phyloP scores from a whole-genome alignment of 345 rosid species.

The Orychophragmus violaceus region DNA sequence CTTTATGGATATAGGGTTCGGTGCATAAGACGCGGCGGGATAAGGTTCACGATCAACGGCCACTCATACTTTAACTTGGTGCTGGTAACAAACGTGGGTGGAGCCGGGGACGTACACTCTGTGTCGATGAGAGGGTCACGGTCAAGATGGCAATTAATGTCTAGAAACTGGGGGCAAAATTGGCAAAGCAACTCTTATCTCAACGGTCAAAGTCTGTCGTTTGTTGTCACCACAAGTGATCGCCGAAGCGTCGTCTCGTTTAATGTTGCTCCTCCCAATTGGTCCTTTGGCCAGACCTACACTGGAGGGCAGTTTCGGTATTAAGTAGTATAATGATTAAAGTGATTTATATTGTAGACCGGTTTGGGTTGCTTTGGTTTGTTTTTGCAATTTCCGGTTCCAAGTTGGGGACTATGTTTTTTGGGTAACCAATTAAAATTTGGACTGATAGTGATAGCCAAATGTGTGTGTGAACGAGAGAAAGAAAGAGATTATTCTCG shows the following conservation, averaged over 20 bases:
- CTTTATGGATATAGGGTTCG: slow-evolving; percentile 50
- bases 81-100: slow-evolving; percentile 65
- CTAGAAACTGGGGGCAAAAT: slow-evolving; percentile 85
- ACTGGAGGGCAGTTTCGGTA: slow-evolving; percentile 52
- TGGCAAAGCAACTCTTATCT: slow-evolving; percentile 78
- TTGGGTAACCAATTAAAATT: slow-evolving; percentile 17
- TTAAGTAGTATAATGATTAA: neutral
- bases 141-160: slow-evolving; percentile 61
- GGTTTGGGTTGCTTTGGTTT: neutral
- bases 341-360: neutral
- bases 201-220: slow-evolving; percentile 66
- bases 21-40: slow-evolving; percentile 63
- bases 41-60: slow-evolving; percentile 67
- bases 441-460: slow-evolving; percentile 18
- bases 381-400: neutral
- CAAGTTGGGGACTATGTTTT: slow-evolving; percentile 25
- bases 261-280: slow-evolving; percentile 56
- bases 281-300: slow-evolving; percentile 80
- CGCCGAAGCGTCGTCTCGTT: slow-evolving; percentile 55
- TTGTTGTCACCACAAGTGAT: slow-evolving; percentile 56
- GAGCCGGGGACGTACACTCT: slow-evolving; percentile 64
- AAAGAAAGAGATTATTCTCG: neutral
- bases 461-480: neutral
- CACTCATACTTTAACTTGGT: slow-evolving; percentile 78
- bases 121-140: slow-evolving; percentile 62